Evolutionary conservation across 257 asterid genomes (phyloP), one percentile per base, ranked within the genome.

Genomic region (Ophiorrhiza pumila): DNA sequence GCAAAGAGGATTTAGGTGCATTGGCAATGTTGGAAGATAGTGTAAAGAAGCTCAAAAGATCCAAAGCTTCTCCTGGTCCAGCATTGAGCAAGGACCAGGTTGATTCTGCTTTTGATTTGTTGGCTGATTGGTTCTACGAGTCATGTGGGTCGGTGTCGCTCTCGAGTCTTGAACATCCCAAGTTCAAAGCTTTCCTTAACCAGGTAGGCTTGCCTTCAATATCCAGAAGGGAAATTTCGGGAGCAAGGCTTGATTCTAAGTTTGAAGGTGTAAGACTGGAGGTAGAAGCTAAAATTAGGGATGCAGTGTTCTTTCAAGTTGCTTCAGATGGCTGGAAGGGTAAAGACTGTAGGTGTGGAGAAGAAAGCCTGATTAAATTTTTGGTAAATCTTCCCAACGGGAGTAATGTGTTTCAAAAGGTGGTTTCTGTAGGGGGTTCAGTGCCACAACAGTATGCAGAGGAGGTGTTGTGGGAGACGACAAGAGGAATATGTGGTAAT

Each of bases 111-210:
- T 76, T 88, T 50, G 84, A 80, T 62, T 73, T 80, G 61, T 56
- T 92, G 50, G 90, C 96, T 37, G 96, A 88, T 77, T 92, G 97
- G 97, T 83, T 90, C 72, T 92, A 85, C 12, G 95, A 90, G 78
- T 87, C 90, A 2, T 90, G 88, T 65, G 93, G 89, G 46, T 65
- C 90, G 25, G 87, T 87, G 20, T 71, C 95, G 18, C 80, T 88
- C 72, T 87, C 95, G 29, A 84, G 86, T 18, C 87, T 91, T 8
- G 95, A 91, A n/a, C 95, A 92, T 77, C 93, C 95, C 58, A 90
- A 87, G 71, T 90, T 92, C 83, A 84, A 82, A 78, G 88, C 93
- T 69, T 92, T 92, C 71, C 89, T 92, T 34, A 78, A 77, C 73
- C 97, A 85, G 75, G 86, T 92, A 18, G 96, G 97, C 18, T 73